These are phyloP conservation scores for Neurospora sublineolata DNA, from an alignment of 495 filamentous ascomycete species.

Conservation along the genomic window DNA sequence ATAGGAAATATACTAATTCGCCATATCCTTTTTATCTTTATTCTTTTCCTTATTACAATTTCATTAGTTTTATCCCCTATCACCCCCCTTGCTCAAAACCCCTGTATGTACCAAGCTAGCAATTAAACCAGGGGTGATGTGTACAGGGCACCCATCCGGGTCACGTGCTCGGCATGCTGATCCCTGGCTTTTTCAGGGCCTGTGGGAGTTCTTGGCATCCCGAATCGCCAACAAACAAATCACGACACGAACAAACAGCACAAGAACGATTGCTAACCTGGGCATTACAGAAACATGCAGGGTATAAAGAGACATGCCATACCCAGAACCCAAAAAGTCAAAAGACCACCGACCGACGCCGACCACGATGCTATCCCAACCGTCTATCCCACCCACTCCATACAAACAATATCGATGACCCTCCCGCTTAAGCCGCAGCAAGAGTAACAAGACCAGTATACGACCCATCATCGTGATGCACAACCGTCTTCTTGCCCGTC, in stretches of 20 bases:
- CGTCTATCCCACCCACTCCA: neutral
- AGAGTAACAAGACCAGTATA: conserved; percentile 2
- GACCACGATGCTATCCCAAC: neutral
- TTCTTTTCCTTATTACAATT: no score
- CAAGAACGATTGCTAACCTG: neutral
- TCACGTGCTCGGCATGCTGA: no score
- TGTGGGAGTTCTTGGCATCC: no score
- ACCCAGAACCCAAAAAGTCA: neutral
- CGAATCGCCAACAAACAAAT: neutral
- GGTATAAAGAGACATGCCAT: neutral
- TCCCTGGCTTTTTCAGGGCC: no score
- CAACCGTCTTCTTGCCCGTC: conserved; percentile 20
- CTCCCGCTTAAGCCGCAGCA: neutral
- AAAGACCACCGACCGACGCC: neutral
- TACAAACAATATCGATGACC: neutral
- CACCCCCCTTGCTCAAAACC: no score
- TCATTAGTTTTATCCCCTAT: no score
- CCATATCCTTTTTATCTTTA: no score
- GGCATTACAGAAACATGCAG: neutral
- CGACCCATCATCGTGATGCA: conserved; percentile 1
- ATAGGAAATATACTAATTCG: no score
- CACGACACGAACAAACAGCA: neutral
- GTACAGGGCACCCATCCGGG: no score
- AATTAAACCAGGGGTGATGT: no score
- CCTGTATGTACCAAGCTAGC: no score